Evolutionary conservation across 345 rosid species (phyloP), one percentile per base, ranked within the genome.

Genomic region (Eucalyptus coolabah): DNA sequence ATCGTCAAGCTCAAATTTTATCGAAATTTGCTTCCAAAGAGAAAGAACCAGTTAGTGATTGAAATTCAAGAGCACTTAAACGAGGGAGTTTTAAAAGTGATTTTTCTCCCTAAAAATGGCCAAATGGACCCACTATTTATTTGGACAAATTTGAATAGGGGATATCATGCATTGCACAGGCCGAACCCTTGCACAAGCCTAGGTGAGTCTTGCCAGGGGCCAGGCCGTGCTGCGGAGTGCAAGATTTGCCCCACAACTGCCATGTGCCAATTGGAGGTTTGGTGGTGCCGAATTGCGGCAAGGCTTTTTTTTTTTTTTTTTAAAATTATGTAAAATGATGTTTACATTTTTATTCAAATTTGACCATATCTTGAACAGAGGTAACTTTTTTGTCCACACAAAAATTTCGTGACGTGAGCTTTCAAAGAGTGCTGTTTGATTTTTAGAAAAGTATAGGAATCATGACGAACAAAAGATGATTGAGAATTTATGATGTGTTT

Each of bases 381-480:
- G 0, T 6, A 59, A 5, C 4, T 1, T 30, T 63, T 65, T 65
- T 2, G 37, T n/a, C 37, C 19, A n/a, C 37, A 65, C 0, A 16
- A 15, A 14, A 14, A n/a, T n/a, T 32, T 65, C 34, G 30, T 59
- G 30, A 63, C 72, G 3, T 14, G 10, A 15, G 34, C 0, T 7
- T 4, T 65, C 10, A n/a, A 65, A 65, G 7, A n/a, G 4, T 65
- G 19, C 0, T n/a, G 18, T 4, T 30, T n/a, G 5, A 15, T 65
- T 65, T 60, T 63, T 28, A 9, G 34, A 30, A 30, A 63, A 63
- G 9, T 4, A 30, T 30, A 63, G 19, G 37, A 15, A 63, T 30
- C 30, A 23, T 0, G 37, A 0, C 0, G 11, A 53, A 51, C 1
- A 19, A 0, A 53, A 8, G 59, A 53, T 53, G 24, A 53, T 0